Conservation (phyloP, 768 basidiomycete species). For the Pilatotrama ljubarskyi region DNA sequence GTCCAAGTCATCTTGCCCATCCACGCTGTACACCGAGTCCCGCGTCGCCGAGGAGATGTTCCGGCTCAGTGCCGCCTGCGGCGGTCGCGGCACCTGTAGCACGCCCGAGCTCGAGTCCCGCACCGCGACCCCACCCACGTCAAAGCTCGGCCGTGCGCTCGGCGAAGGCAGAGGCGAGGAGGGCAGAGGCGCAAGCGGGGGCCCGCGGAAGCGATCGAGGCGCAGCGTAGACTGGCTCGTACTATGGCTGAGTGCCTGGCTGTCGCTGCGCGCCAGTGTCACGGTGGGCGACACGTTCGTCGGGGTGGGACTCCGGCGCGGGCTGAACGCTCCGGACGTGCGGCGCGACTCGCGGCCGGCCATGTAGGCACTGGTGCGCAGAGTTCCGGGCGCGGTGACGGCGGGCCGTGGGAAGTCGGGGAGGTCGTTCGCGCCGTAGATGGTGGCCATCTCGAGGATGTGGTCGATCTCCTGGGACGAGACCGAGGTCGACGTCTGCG, state of each 20-base stretch:
- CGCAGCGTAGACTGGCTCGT: background rate
- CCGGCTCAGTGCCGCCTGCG: background rate
- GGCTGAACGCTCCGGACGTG: background rate
- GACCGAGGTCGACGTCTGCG: constrained; percentile 1
- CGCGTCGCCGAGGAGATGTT: constrained; percentile 6
- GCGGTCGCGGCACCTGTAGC: background rate
- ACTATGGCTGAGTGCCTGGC: background rate
- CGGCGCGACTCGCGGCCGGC: constrained; percentile 20
- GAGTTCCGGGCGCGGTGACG: constrained; percentile 15
- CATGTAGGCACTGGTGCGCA: constrained; percentile 23
- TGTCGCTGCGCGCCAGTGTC: background rate
- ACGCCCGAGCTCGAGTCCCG: constrained; percentile 2
- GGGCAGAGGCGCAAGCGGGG: constrained; percentile 29
- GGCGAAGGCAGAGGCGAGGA: constrained; percentile 27
- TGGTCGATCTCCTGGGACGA: constrained; percentile 45
- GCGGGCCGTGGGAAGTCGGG: constrained; percentile 14
- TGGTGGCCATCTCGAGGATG: constrained; percentile 53
- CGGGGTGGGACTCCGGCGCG: background rate
- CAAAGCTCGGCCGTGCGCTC: constrained; percentile 14
- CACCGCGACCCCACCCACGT: constrained; percentile 1
- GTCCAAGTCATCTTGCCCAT: constrained; percentile 2
- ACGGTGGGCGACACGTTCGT: background rate
- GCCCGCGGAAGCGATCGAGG: constrained; percentile 21
- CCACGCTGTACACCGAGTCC: constrained; percentile 9
- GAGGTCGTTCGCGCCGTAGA: constrained; percentile 29